phyloP scores from a whole-genome alignment of 495 filamentous ascomycete genomes.

The Podospora appendiculata region DNA sequence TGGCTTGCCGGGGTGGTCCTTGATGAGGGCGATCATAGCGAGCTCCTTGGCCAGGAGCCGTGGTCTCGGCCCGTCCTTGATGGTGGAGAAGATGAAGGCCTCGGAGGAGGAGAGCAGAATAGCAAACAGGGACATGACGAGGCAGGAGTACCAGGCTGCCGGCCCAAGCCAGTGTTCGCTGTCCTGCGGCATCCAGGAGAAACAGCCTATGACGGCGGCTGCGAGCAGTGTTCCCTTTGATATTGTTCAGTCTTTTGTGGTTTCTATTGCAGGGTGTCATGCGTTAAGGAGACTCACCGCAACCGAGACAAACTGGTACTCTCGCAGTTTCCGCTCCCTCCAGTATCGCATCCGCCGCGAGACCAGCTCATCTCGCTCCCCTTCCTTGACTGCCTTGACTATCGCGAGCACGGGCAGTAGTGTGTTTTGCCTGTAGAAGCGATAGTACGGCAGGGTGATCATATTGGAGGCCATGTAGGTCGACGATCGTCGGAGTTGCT shows the following conservation, averaged over 20 bases:
- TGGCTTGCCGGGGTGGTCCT: not conserved
- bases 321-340: not conserved
- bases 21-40: not conserved
- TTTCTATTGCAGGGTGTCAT: not conserved
- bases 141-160: not conserved
- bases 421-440: slow-evolving; percentile 1
- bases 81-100: not conserved
- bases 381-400: not conserved
- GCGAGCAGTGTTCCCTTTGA: not conserved
- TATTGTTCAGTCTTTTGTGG: not conserved
- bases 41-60: not conserved
- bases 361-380: not conserved
- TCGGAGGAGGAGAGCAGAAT: not conserved
- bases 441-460: slow-evolving; percentile 1
- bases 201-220: not conserved
- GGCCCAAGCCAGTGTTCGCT: not conserved
- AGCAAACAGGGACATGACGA: not conserved
- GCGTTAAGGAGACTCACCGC: not conserved
- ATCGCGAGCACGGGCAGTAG: not conserved
- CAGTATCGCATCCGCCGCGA: not conserved
- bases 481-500: not conserved
- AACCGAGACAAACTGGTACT: not conserved
- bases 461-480: not conserved
- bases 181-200: not conserved
- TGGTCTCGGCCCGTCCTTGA: not conserved